These are phyloP conservation scores for Petasospora fabianii DNA, from an alignment of 1,139 yeast genomes.

Conservation along the genomic window DNA sequence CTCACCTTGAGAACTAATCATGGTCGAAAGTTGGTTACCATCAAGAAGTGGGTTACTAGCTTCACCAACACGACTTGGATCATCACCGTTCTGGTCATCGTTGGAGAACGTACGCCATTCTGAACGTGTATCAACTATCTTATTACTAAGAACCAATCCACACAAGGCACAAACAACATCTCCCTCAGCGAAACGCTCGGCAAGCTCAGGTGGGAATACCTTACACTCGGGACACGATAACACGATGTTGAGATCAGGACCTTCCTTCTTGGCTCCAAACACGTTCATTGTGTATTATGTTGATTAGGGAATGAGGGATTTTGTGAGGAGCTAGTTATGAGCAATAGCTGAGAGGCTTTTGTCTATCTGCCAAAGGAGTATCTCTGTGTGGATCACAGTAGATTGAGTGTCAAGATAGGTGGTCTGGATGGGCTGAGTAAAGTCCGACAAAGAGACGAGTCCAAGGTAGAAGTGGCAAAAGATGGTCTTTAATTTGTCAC, in stretches of 20 bases:
- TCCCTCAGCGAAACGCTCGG: conserved; percentile 94
- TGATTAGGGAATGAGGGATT: background rate
- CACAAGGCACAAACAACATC: conserved; percentile 97
- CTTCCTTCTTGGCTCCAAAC: conserved; percentile 31
- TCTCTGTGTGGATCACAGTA: no score
- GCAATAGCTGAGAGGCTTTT: no score
- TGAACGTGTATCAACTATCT: conserved; percentile 91
- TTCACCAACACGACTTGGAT: conserved; percentile 99
- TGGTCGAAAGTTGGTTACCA: conserved; percentile 87
- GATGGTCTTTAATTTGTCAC: no score
- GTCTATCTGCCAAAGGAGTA: no score
- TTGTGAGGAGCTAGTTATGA: background rate
- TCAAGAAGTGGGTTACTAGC: conserved; percentile 95
- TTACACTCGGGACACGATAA: conserved; percentile 95
- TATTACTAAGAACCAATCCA: conserved; percentile 88
- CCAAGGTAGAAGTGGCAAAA: no score
- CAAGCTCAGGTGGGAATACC: conserved; percentile 91
- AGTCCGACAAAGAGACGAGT: no score
- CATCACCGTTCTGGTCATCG: conserved; percentile 97
- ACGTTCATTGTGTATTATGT: background rate
- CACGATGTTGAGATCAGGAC: conserved; percentile 82
- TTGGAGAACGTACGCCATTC: conserved; percentile 98
- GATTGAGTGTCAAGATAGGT: no score
- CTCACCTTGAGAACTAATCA: conserved; percentile 83
- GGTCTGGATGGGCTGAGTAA: no score